These are phyloP conservation scores for Balakata baccata DNA, from an alignment of 345 rosid species.

Conservation along the genomic window DNA sequence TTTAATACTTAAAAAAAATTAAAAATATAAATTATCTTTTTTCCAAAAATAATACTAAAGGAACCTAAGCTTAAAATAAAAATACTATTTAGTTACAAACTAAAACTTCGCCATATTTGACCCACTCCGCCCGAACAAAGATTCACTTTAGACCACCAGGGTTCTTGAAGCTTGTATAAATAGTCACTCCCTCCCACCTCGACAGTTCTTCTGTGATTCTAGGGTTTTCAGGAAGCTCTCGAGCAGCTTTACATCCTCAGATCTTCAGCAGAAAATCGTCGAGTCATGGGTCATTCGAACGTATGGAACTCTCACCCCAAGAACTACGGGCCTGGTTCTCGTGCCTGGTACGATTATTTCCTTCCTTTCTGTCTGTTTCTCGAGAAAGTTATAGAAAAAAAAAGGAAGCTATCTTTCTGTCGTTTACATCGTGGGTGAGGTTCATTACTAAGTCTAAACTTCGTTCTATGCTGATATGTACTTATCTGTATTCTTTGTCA, in stretches of 20 bases:
- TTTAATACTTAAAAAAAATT: too few species aligned
- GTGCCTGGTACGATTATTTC: constrained; percentile 36
- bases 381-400: not conserved
- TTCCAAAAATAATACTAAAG: too few species aligned
- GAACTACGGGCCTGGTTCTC: constrained; percentile 54
- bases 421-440: not conserved
- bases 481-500: too few species aligned
- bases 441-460: too few species aligned
- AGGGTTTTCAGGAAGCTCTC: not conserved
- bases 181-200: not conserved
- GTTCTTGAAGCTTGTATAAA: not conserved
- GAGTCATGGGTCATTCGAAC: constrained; percentile 50
- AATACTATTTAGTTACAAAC: too few species aligned
- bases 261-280: not conserved
- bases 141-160: not conserved
- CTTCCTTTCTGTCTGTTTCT: not conserved
- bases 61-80: too few species aligned
- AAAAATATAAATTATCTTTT: too few species aligned
- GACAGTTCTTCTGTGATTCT: not conserved
- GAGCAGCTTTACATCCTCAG: not conserved
- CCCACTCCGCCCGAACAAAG: too few species aligned
- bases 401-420: not conserved
- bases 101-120: too few species aligned
- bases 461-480: too few species aligned
- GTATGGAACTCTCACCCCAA: constrained; percentile 59